phyloP scores from a whole-genome alignment of 116 monocot genomes.

The Posidonia oceanica region DNA sequence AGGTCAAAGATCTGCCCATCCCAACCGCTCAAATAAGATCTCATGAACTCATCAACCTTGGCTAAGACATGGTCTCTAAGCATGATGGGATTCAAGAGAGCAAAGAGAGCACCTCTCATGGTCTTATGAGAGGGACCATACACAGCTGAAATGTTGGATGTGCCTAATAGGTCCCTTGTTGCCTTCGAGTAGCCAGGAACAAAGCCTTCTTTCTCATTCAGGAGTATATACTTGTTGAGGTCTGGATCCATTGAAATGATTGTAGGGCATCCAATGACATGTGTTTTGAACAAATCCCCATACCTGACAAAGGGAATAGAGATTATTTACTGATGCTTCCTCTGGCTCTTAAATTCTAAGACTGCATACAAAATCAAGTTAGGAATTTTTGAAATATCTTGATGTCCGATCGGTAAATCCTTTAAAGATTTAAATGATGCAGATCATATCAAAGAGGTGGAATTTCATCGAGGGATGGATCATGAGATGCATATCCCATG shows the following conservation, averaged over 20 bases:
- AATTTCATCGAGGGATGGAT: too few species aligned
- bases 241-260: slow-evolving; percentile 93
- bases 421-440: too few species aligned
- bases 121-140: slow-evolving; percentile 68
- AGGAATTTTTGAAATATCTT: too few species aligned
- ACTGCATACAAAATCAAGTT: too few species aligned
- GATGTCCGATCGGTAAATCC: too few species aligned
- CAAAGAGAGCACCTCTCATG: slow-evolving; percentile 66
- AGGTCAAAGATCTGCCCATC: slow-evolving; percentile 47
- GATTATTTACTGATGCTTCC: too few species aligned
- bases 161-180: slow-evolving; percentile 73
- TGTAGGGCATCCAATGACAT: slow-evolving; percentile 84
- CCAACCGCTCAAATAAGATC: slow-evolving; percentile 52
- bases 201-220: slow-evolving; percentile 76
- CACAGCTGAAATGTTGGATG: slow-evolving; percentile 75
- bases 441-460: too few species aligned
- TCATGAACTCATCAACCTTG: slow-evolving; percentile 81
- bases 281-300: slow-evolving; percentile 84
- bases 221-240: slow-evolving; percentile 64
- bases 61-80: slow-evolving; percentile 61
- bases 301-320: slow-evolving; percentile 29
- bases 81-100: slow-evolving; percentile 48
- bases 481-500: too few species aligned
- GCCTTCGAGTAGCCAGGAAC: slow-evolving; percentile 81
- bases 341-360: too few species aligned